Conservation (phyloP, 73 alveolate genomes). For the Durusdinium trenchii region DNA sequence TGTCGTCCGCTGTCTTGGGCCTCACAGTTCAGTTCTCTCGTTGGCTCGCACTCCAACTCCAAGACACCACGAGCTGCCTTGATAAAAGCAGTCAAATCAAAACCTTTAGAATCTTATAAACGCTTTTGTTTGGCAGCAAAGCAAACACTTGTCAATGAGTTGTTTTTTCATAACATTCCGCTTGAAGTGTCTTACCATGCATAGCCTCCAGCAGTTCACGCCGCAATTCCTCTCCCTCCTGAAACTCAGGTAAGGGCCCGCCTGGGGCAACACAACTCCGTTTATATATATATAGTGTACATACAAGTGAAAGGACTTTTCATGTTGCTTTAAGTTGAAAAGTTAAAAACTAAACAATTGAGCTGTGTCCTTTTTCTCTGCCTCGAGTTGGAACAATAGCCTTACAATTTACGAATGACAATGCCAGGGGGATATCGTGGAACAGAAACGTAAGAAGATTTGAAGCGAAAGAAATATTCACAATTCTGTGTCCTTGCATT, state of each 20-base stretch:
- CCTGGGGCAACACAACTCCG: background rate
- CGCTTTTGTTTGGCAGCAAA: background rate
- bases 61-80: background rate
- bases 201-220: conserved; percentile 44
- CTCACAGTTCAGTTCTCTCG: no score
- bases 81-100: background rate
- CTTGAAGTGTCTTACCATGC: background rate
- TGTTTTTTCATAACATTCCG: background rate
- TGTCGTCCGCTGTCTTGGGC: conserved; percentile 38
- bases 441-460: background rate
- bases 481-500: no score
- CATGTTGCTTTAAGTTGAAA: background rate
- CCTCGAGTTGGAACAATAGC: background rate
- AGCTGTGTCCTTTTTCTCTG: background rate
- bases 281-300: background rate
- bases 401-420: background rate
- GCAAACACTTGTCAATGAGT: background rate
- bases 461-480: background rate
- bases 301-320: background rate
- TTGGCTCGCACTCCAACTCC: no score
- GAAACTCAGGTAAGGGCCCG: background rate
- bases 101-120: background rate
- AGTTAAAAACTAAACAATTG: background rate
- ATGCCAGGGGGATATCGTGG: background rate
- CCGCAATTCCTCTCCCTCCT: conserved; percentile 77